Evolutionary conservation across 495 filamentous ascomycete genomes (phyloP), one percentile per base, ranked within the genome.

Genomic region (Aspergillus kassunensis): DNA sequence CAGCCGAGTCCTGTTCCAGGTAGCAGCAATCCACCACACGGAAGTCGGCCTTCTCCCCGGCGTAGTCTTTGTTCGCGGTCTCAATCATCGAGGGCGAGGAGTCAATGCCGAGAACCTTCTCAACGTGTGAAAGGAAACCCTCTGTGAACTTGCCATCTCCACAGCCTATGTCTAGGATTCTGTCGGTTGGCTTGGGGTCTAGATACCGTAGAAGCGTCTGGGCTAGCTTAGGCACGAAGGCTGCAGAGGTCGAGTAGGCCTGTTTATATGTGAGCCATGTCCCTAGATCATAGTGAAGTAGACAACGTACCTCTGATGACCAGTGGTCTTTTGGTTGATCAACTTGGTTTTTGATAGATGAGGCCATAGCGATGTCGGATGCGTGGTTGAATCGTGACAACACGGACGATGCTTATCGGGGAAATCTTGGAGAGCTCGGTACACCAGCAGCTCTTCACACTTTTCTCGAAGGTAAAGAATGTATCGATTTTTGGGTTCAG

Each of bases 181-280:
- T 65, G 60, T 90, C 86, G 59, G 36, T 60, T 10, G 62, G 72
- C 54, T 80, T 73, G 6, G 80, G 79, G 48, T 83, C 76, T 4
- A 91, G 80, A 74, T 81, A 85, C 48, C 73, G 60, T 23, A 88
- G 44, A n/a, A 90, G 74, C 52, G 79, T 85, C 5, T 72, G 74
- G 9, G 87, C 80, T 7, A 90, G 75, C 55, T 82, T 74, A 11
- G 88, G 83, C 15, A 90, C 85, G 61, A 90, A 91, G n/a, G 81
- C 75, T 2, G 86, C 87, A 20, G 83, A 77, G 48, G 77, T 66
- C 39, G 77, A 75, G 64, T 89, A 90, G 40, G 75, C 75, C 81
- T 86, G n/a, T n/a, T 6, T 16, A 16, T 2, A 37, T 6, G 11
- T 16, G 15, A 18, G n/a, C 1, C 3, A 37, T 3, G 16, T n/a